Conservation (phyloP, 106 monocot species). For the Ottelia alismoides region DNA sequence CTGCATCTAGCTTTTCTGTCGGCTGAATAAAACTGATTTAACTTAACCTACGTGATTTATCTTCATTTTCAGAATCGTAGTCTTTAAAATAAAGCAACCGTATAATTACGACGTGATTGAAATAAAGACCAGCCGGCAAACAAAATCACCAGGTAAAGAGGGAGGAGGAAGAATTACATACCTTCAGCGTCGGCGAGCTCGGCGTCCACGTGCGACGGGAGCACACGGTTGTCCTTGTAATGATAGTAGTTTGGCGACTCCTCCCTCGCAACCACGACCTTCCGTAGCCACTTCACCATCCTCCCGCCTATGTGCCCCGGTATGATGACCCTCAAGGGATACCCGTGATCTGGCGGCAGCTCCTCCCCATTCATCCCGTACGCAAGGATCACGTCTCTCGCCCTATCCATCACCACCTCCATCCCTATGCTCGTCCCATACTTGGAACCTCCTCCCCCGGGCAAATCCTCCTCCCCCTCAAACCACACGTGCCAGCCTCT, state of each 20-base stretch:
- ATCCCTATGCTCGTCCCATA: constrained; percentile 71
- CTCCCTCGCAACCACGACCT: constrained; percentile 43
- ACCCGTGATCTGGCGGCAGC: constrained; percentile 81
- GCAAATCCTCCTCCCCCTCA: constrained; percentile 88
- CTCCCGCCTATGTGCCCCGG: constrained; percentile 90
- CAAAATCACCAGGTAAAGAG: too few relatives aligned
- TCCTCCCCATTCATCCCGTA: constrained; percentile 89
- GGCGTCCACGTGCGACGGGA: constrained; percentile 71
- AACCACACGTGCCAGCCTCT: constrained; percentile 60
- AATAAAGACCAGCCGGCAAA: too few relatives aligned
- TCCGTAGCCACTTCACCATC: constrained; percentile 95
- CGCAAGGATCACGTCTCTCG: constrained; percentile 66
- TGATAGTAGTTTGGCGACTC: constrained; percentile 78
- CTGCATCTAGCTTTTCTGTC: too few relatives aligned
- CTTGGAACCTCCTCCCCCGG: constrained; percentile 82
- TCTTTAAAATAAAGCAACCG: too few relatives aligned
- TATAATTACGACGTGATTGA: too few relatives aligned
- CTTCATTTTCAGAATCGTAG: too few relatives aligned
- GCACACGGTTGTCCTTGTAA: constrained; percentile 67
- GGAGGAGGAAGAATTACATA: too few relatives aligned
- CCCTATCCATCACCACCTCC: constrained; percentile 81
- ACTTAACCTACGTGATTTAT: too few relatives aligned
- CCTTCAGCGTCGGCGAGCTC: constrained; percentile 58
- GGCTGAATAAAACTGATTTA: too few relatives aligned
- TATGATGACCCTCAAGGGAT: constrained; percentile 76